These are phyloP conservation scores for Testicularia cyperi DNA, from an alignment of 1,284 basidiomycete genomes.

Conservation along the genomic window DNA sequence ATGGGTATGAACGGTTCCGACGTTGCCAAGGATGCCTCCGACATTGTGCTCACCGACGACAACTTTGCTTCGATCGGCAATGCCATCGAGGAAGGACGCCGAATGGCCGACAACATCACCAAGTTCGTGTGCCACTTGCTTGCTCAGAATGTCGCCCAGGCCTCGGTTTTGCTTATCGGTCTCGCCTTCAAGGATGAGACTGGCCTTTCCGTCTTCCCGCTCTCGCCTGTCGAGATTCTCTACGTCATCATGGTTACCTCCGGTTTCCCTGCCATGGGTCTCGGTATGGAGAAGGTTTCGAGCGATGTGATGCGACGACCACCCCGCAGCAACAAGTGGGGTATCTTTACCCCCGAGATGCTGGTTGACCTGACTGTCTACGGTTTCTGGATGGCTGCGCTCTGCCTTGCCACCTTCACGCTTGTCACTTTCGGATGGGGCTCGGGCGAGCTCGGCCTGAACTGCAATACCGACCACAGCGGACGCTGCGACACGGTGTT, in stretches of 20 bases:
- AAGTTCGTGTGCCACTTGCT: slow-evolving; percentile 61
- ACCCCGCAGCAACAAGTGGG: slow-evolving; percentile 59
- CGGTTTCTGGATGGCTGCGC: slow-evolving; percentile 68
- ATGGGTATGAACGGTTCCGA: slow-evolving; percentile 57
- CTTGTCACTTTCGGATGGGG: slow-evolving; percentile 51
- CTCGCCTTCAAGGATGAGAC: slow-evolving; percentile 69
- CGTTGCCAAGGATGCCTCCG: slow-evolving; percentile 64
- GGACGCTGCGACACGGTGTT: slow-evolving; percentile 57
- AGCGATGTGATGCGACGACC: slow-evolving; percentile 67
- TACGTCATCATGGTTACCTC: slow-evolving; percentile 62
- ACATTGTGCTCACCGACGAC: slow-evolving; percentile 71
- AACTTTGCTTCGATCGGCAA: slow-evolving; percentile 73
- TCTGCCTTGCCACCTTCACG: slow-evolving; percentile 62
- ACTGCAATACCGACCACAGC: slow-evolving; percentile 57
- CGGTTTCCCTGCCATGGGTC: slow-evolving; percentile 61
- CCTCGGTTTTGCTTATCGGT: slow-evolving; percentile 65
- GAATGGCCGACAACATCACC: slow-evolving; percentile 62
- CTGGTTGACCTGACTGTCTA: slow-evolving; percentile 67
- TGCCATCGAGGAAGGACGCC: slow-evolving; percentile 70
- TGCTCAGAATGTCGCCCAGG: slow-evolving; percentile 57
- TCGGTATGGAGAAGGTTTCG: slow-evolving; percentile 66
- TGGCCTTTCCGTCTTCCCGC: slow-evolving; percentile 68
- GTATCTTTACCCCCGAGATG: slow-evolving; percentile 59
- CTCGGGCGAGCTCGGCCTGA: slow-evolving; percentile 40
- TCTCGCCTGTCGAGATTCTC: slow-evolving; percentile 70